Conservation (phyloP, 1,284 basidiomycete species). For the Trichosporon ovoides region DNA sequence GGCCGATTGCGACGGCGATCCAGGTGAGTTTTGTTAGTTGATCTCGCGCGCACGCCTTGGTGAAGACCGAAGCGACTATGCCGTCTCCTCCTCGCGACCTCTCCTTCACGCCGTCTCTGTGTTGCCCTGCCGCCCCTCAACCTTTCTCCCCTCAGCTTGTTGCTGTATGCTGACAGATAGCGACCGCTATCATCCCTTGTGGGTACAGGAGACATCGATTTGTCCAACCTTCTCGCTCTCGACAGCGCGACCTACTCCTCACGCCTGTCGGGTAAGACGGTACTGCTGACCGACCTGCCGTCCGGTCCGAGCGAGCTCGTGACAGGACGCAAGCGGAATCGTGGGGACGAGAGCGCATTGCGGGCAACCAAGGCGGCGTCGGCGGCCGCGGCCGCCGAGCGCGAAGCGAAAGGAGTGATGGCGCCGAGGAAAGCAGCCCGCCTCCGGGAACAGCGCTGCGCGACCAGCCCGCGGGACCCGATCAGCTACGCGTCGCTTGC, state of each 20-base stretch:
- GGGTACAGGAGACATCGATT: neutral
- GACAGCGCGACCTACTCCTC: slow-evolving; percentile 26
- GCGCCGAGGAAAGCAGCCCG: neutral
- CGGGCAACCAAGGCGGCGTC: slow-evolving; percentile 17
- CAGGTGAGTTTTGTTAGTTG: neutral
- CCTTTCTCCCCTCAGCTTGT: no score
- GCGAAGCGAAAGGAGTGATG: slow-evolving; percentile 12
- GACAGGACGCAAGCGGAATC: slow-evolving; percentile 31
- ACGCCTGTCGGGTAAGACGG: slow-evolving; percentile 35
- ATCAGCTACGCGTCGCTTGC: slow-evolving; percentile 38
- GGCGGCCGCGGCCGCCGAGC: slow-evolving; percentile 7
- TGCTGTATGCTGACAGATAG: slow-evolving; percentile 1
- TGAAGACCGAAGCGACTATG: no score
- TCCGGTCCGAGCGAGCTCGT: slow-evolving; percentile 19
- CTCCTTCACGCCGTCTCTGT: neutral
- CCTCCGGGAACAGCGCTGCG: neutral
- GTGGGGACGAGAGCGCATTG: slow-evolving; percentile 23
- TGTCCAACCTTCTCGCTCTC: slow-evolving; percentile 25
- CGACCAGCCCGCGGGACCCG: neutral
- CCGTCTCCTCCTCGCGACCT: neutral
- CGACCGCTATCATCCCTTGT: slow-evolving; percentile 21
- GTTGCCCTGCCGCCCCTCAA: no score
- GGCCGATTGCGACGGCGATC: slow-evolving; percentile 14
- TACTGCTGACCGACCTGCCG: slow-evolving; percentile 24
- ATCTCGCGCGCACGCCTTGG: neutral